phyloP scores from a whole-genome alignment of 208 protist species.

The Vickermania ingenoplastis region DNA sequence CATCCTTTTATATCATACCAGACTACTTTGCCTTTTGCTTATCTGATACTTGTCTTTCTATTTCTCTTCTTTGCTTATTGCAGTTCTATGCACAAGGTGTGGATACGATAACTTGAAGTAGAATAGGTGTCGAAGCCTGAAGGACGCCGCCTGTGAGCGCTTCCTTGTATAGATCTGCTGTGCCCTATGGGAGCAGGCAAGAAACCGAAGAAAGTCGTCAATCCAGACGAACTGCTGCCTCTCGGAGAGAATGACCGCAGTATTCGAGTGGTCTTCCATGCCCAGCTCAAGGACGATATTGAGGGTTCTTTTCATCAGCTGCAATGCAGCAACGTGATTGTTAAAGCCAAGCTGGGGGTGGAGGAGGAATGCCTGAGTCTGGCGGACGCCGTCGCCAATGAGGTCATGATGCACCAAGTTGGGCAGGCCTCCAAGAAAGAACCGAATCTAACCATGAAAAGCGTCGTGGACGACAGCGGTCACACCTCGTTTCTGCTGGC shows the following conservation, averaged over 20 bases:
- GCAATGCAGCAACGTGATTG: background rate
- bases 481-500: background rate
- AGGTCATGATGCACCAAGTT: background rate
- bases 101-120: no score
- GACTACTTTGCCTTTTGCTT: no score
- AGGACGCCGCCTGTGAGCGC: no score
- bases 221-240: background rate
- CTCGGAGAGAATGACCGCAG: background rate
- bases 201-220: background rate
- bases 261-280: constrained; percentile 1
- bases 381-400: background rate
- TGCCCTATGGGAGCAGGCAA: background rate
- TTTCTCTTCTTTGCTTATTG: no score
- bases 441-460: background rate
- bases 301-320: background rate
- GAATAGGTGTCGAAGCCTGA: no score
- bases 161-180: no score
- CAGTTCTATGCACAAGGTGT: no score
- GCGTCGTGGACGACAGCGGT: background rate
- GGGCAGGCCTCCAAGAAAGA: background rate
- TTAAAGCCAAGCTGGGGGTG: background rate
- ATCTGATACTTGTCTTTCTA: no score
- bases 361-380: background rate
- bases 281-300: background rate
- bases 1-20: no score